These are phyloP conservation scores for Teratosphaeria viscida DNA, from an alignment of 2,329 filamentous ascomycete genomes.

Conservation along the genomic window DNA sequence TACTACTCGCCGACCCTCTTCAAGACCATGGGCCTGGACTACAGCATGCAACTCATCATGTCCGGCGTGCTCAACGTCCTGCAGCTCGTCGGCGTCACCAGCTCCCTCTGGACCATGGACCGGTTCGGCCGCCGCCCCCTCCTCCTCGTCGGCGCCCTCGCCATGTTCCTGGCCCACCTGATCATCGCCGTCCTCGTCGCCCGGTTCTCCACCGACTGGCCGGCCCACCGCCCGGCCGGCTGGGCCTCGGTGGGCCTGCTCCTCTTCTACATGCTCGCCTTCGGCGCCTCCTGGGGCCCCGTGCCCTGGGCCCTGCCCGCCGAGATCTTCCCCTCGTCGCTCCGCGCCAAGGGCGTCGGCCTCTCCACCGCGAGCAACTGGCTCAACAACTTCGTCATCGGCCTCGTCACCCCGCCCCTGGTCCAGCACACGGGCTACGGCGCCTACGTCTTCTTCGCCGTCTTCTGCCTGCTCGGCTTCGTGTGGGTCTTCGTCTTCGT, in stretches of 20 bases:
- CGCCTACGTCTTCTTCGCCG: constrained; percentile 51
- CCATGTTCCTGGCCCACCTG: constrained; percentile 39
- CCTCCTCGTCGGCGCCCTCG: constrained; percentile 32
- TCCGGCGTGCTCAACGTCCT: constrained; percentile 34
- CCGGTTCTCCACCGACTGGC: constrained; percentile 35
- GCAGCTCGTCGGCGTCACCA: constrained; percentile 32
- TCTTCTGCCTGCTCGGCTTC: constrained; percentile 41
- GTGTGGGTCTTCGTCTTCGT: constrained; percentile 46
- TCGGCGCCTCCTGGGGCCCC: constrained; percentile 42
- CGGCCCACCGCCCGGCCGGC: constrained; percentile 39
- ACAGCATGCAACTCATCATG: constrained; percentile 30
- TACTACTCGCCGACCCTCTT: constrained; percentile 41
- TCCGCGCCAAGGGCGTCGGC: constrained; percentile 56
- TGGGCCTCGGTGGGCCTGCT: constrained; percentile 22
- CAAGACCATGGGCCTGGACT: constrained; percentile 27
- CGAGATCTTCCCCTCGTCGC: constrained; percentile 54
- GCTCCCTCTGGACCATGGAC: constrained; percentile 35
- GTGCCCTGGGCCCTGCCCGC: constrained; percentile 27
- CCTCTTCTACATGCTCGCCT: constrained; percentile 17
- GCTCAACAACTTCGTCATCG: constrained; percentile 52
- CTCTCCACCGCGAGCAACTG: constrained; percentile 32
- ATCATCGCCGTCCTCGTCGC: constrained; percentile 46
- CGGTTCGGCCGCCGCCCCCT: constrained; percentile 31
- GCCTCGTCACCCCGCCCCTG: constrained; percentile 21
- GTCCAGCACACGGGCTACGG: constrained; percentile 45